phyloP scores from a whole-genome alignment of 2,329 filamentous ascomycete genomes.

The Calonectria henricotiae region DNA sequence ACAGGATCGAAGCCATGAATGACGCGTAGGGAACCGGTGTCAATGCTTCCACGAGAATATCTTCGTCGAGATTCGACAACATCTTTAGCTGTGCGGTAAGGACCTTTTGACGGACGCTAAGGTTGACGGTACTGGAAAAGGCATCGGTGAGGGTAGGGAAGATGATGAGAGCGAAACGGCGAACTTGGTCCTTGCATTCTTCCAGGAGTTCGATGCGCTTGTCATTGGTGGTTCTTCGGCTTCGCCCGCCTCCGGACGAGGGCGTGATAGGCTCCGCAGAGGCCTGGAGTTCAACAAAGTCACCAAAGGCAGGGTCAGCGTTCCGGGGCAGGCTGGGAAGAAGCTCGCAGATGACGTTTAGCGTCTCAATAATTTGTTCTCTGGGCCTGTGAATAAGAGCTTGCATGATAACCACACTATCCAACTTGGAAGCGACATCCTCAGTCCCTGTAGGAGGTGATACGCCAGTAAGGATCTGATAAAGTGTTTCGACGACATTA shows the following conservation, averaged over 20 bases:
- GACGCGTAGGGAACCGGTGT: constrained; percentile 94
- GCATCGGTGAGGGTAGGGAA: constrained; percentile 96
- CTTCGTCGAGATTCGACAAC: constrained; percentile 92
- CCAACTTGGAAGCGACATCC: constrained; percentile 87
- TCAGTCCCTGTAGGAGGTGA: constrained; percentile 87
- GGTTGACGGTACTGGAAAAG: constrained; percentile 97
- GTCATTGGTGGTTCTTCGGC: constrained; percentile 75
- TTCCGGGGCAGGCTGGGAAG: constrained; percentile 81
- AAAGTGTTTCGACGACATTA: constrained; percentile 97
- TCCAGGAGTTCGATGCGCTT: constrained; percentile 87
- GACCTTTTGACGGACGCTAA: constrained; percentile 95
- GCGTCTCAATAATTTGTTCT: constrained; percentile 96
- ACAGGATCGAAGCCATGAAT: constrained; percentile 93
- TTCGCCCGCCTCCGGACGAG: constrained; percentile 55
- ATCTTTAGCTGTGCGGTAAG: constrained; percentile 97
- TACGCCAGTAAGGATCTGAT: constrained; percentile 96
- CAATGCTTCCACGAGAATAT: constrained; percentile 88
- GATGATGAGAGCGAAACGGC: constrained; percentile 92
- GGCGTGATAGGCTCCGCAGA: constrained; percentile 61
- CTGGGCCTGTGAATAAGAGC: constrained; percentile 94
- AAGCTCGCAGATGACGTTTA: constrained; percentile 97
- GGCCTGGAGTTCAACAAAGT: constrained; percentile 63
- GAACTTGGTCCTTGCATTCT: constrained; percentile 88
- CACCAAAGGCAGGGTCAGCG: constrained; percentile 62
- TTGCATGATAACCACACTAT: constrained; percentile 99